Evolutionary conservation across 208 protist genomes (phyloP).

Genomic region (Trypanosoma vivax): DNA sequence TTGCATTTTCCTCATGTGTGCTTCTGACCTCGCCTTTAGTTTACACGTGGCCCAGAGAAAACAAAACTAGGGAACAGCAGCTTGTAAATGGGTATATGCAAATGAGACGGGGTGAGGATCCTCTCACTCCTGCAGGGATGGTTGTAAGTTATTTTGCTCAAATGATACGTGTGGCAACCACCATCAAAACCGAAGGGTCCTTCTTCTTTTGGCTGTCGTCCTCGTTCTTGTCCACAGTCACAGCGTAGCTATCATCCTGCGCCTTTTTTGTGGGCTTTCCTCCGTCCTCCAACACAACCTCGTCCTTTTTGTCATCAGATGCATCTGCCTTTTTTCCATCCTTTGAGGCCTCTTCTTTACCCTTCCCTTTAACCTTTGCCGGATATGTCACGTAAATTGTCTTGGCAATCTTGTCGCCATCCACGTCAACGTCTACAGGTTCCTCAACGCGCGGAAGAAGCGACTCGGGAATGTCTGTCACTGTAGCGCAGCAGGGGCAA

Average conservation of each 20-base stretch:
- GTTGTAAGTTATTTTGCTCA: no score
- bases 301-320: not conserved
- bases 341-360: slow-evolving; percentile 5
- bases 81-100: no score
- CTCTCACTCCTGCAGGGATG: no score
- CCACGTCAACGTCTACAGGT: slow-evolving; percentile 3
- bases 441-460: slow-evolving; percentile 54
- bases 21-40: no score
- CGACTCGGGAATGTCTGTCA: slow-evolving; percentile 66
- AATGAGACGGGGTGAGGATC: no score
- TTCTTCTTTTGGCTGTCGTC: not conserved
- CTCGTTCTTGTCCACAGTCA: no score
- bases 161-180: slow-evolving; percentile 51
- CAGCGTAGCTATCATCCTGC: no score
- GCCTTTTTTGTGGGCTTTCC: not conserved
- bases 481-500: slow-evolving; percentile 67
- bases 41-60: no score
- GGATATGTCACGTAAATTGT: slow-evolving; percentile 71
- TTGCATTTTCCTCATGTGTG: no score
- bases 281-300: not conserved
- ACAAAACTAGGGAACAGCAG: no score
- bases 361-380: slow-evolving; percentile 3
- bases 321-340: not conserved
- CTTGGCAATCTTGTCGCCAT: slow-evolving; percentile 7
- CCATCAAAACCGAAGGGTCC: slow-evolving; percentile 5